These are phyloP conservation scores for Trichocladium uniseriatum DNA, from an alignment of 495 filamentous ascomycete genomes.

Conservation along the genomic window DNA sequence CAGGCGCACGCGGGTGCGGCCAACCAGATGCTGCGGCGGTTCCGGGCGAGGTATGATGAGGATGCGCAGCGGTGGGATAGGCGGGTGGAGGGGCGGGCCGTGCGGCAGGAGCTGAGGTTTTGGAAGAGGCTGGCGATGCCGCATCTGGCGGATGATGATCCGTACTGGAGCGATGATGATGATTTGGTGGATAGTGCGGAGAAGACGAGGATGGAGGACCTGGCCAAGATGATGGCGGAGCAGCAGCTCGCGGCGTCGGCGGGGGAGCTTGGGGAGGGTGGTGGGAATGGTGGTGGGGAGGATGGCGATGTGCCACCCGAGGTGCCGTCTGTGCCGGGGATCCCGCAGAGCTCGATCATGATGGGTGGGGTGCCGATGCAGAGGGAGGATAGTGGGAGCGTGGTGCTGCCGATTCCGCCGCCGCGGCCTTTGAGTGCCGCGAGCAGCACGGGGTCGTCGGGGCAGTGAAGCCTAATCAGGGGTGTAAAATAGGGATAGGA, in stretches of 20 bases:
- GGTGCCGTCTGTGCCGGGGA: constrained; percentile 11
- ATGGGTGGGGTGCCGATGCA: constrained; percentile 41
- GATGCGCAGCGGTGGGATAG: constrained; percentile 38
- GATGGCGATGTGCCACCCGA: constrained; percentile 7
- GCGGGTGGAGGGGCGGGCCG: constrained; percentile 33
- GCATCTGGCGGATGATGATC: constrained; percentile 39
- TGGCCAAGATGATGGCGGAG: constrained; percentile 28
- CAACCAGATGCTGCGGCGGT: constrained; percentile 40
- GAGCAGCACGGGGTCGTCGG: constrained; percentile 31
- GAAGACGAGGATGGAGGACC: constrained; percentile 38
- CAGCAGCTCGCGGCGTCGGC: constrained; percentile 28
- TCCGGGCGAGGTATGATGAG: constrained; percentile 41
- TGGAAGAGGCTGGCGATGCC: constrained; percentile 51
- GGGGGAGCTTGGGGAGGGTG: constrained; percentile 11
- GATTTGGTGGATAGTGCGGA: constrained; percentile 45
- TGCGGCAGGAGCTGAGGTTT: constrained; percentile 41
- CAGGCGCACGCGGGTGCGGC: constrained; percentile 41
- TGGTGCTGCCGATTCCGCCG: constrained; percentile 25
- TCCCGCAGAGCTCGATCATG: constrained; percentile 23
- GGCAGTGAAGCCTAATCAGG: constrained; percentile 26
- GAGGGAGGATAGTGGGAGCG: constrained; percentile 26
- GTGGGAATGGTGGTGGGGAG: constrained; percentile 1
- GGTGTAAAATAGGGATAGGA: too few relatives aligned
- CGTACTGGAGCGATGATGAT: constrained; percentile 48
- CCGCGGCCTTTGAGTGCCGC: constrained; percentile 36